Evolutionary conservation across 2,329 filamentous ascomycete species (phyloP).

Genomic region (Aspergillus pseudotamarii): DNA sequence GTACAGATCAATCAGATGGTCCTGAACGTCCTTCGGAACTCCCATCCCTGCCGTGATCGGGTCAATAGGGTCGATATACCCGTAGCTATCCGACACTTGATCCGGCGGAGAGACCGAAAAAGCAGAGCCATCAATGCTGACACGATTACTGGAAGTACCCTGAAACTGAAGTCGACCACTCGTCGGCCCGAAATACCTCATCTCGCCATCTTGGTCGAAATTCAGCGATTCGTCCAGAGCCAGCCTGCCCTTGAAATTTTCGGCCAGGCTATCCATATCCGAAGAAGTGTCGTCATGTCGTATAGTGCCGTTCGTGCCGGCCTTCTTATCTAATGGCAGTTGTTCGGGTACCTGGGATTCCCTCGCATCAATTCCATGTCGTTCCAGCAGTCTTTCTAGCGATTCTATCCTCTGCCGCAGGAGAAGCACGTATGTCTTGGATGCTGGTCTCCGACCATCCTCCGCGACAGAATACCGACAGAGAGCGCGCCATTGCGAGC

Average conservation of each 20-base stretch:
- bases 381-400: conserved; percentile 33
- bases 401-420: conserved; percentile 36
- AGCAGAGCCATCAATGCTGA: background rate
- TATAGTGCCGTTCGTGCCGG: background rate
- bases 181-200: conserved; percentile 40
- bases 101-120: background rate
- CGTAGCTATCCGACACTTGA: conserved; percentile 4
- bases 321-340: background rate
- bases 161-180: conserved; percentile 41
- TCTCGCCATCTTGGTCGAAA: conserved; percentile 39
- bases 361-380: conserved; percentile 35
- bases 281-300: conserved; percentile 11
- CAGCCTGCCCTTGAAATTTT: conserved; percentile 35
- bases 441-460: conserved; percentile 38
- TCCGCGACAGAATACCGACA: conserved; percentile 37
- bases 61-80: conserved; percentile 1
- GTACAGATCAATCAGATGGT: conserved; percentile 37
- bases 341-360: conserved; percentile 15
- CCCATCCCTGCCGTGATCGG: background rate
- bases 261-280: conserved; percentile 23
- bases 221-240: conserved; percentile 41
- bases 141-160: conserved; percentile 13
- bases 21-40: conserved; percentile 28
- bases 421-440: conserved; percentile 40
- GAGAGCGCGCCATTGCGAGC: conserved; percentile 29